Percentiles rank a stretch among this genome's conserved stretches.
Evolutionary conservation across 306 rosid genomes (phyloP).

Genomic region (Lagenaria siceraria): DNA sequence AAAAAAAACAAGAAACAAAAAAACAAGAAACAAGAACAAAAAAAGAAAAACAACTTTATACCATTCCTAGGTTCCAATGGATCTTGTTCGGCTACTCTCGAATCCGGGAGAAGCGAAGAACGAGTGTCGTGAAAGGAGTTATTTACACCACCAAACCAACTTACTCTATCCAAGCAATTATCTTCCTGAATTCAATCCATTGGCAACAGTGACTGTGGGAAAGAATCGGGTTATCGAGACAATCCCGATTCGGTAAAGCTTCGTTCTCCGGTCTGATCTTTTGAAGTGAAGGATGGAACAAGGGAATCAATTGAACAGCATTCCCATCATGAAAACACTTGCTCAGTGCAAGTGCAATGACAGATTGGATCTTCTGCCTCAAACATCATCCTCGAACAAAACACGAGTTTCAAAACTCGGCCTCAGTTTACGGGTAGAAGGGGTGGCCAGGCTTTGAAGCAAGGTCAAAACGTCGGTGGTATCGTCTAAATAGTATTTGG

Average conservation of each 20-base stretch:
- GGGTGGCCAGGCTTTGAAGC: slow-evolving; percentile 40
- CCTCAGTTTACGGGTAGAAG: slow-evolving; percentile 21
- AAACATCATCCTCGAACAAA: slow-evolving; percentile 24
- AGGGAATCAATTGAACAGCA: neutral
- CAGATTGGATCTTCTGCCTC: slow-evolving; percentile 6
- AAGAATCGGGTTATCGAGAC: neutral
- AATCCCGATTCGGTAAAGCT: neutral
- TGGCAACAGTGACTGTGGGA: neutral
- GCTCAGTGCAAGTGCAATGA: neutral
- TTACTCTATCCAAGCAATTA: neutral
- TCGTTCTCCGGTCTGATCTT: neutral
- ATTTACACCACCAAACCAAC: neutral
- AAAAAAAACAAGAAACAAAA: neutral
- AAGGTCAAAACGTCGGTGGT: slow-evolving; percentile 35
- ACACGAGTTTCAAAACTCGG: slow-evolving; percentile 16
- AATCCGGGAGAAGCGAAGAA: neutral
- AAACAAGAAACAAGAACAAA: neutral
- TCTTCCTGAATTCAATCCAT: slow-evolving; percentile 2
- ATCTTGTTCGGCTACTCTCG: neutral
- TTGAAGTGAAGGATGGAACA: neutral
- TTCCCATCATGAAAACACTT: neutral
- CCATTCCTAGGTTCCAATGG: neutral
- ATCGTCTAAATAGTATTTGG: slow-evolving; percentile 65
- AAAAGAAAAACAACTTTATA: neutral
- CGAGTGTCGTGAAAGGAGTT: neutral